Evolutionary conservation across 2,329 filamentous ascomycete species (phyloP).

Genomic region (Hymenoscyphus occultus): DNA sequence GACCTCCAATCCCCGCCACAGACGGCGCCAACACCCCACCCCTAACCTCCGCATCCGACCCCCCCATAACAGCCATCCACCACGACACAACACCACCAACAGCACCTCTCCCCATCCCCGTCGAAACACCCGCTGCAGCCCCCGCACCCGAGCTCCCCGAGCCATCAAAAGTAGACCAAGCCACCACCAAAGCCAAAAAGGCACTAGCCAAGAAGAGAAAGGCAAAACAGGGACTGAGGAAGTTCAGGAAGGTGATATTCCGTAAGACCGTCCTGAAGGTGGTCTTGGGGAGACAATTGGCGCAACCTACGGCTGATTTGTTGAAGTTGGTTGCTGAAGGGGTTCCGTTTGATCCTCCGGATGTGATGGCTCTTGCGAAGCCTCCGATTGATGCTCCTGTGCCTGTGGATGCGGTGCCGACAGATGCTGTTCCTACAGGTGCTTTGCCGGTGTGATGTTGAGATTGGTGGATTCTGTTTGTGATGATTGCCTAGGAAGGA

Average conservation of each 20-base stretch:
- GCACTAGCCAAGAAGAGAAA: slow-evolving; percentile 1
- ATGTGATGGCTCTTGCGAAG: slow-evolving; percentile 4
- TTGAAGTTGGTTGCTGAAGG: slow-evolving; percentile 24
- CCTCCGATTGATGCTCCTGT: slow-evolving; percentile 18
- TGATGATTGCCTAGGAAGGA: too few relatives aligned
- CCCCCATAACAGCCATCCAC: background rate
- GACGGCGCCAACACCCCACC: background rate
- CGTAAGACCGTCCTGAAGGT: slow-evolving; percentile 25
- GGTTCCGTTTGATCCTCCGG: slow-evolving; percentile 10
- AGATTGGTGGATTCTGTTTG: too few relatives aligned
- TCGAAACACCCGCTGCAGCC: background rate
- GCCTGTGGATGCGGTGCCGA: slow-evolving; percentile 6
- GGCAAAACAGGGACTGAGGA: slow-evolving; percentile 13
- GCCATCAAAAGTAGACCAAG: background rate
- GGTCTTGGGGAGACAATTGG: slow-evolving; percentile 29
- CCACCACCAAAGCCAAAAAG: background rate
- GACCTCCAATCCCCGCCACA: background rate
- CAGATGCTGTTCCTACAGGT: too few relatives aligned
- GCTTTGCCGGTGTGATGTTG: too few relatives aligned
- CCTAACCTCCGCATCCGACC: background rate
- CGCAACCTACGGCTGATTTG: slow-evolving; percentile 22
- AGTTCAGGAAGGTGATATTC: slow-evolving; percentile 20
- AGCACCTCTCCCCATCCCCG: background rate
- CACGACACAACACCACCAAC: background rate
- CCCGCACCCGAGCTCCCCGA: background rate